A percentile compares a stretch with the other conserved stretches of the same genome.
These are phyloP conservation scores for Cucumis sativus DNA, from an alignment of 306 rosid species.

Conservation along the genomic window DNA sequence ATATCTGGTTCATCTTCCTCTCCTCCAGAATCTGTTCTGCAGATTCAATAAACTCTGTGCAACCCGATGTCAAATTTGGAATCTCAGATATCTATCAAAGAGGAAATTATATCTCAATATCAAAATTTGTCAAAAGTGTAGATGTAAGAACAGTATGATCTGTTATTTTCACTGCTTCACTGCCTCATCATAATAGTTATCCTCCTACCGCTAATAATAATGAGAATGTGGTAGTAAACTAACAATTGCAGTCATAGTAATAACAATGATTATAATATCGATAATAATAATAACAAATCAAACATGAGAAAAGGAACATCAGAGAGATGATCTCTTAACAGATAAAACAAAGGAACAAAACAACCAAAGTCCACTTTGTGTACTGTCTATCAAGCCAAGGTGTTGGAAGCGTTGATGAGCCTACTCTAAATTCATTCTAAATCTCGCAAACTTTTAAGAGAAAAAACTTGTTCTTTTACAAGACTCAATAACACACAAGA, in stretches of 20 bases:
- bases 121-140: background rate
- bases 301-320: background rate
- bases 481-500: too few species aligned
- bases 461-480: too few species aligned
- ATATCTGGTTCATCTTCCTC: slow-evolving; percentile 95
- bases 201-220: background rate
- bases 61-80: slow-evolving; percentile 79
- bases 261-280: background rate
- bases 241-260: background rate
- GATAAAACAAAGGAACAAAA: background rate
- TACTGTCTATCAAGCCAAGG: background rate
- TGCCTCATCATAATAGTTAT: background rate
- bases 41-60: slow-evolving; percentile 80
- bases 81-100: slow-evolving; percentile 56
- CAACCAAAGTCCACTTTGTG: background rate
- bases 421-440: too few species aligned
- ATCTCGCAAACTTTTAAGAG: too few species aligned
- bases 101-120: slow-evolving; percentile 14
- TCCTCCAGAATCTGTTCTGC: slow-evolving; percentile 81
- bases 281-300: background rate
- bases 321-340: background rate
- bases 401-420: too few species aligned
- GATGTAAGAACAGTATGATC: background rate
- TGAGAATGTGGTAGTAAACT: background rate
- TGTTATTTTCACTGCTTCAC: background rate